Base-by-base conservation (phyloP, 2,329 filamentous ascomycete genomes). In the Zymoseptoria tritici region DNA sequence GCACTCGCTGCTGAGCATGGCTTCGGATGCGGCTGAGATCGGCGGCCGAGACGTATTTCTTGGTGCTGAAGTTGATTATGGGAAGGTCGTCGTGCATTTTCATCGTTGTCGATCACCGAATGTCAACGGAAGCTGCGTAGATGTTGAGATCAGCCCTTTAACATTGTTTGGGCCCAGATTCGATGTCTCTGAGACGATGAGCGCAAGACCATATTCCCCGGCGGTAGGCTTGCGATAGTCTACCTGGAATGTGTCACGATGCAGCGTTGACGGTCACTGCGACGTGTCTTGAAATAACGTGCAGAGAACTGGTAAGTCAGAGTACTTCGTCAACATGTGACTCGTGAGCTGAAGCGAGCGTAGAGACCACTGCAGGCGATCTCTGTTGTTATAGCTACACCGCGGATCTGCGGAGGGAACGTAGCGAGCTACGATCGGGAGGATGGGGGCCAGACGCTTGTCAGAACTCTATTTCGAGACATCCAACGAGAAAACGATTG, bases 1-100 rank as follows among this genome's bases (percentile, higher is more conserved):
- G 63, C 3, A 65, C 63, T 6, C 57, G 57, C 36, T 65, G 63
- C 55, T 65, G 63, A 9, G 63, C 63, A 57, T 63, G 63, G 50
- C 59, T 62, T 11, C 63, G 61, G 21, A 65, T 63, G 8, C 63
- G 61, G 54, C 61, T 61, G 6, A 65, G 54, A 9, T 61, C 63
- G 11, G 52, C 54, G 31, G 56, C 46, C 52, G 63, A 61, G 26
- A 65, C 57, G 50, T 63, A 58, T 24, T 60, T 61, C 24, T 59
- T 49, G 19, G 56, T 62, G 13, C 57, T 59, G 52, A 59, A 65
- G 54, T 52, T 60, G 54, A 65, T 65, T 53, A 63, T 59, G 22
- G 60, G 54, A 36, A 63, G 57, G 19, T 63, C 59, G 52, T 64
- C 62, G 19, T 50, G 36, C 55, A 53, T 53, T 26, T 26, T 26